Base-by-base conservation (phyloP, 768 basidiomycete genomes). In the Candolleomyces aberdarensis region DNA sequence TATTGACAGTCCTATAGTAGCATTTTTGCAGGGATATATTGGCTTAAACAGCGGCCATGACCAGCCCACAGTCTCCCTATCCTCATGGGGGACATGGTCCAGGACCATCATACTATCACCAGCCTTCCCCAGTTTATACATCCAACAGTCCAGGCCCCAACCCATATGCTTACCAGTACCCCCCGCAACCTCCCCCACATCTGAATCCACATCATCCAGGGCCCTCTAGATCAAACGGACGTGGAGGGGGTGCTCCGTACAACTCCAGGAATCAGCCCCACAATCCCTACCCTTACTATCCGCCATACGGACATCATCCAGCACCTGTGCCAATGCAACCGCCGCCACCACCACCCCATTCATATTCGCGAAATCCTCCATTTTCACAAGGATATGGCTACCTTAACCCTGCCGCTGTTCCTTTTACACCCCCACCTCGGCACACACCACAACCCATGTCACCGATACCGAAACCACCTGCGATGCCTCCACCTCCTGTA, bases 401-500 rank as follows among this genome's bases (percentile, higher is more conserved):
- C 62, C 69, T 80, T 26, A 72, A 77, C 31, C 74, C 76, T n/a
- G 75, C 74, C 44, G 70, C 71, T 9, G 56, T 64, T 14, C 68
- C 71, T 31, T 66, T 74, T 47, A 74, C 72, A 59, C 68, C 77
- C n/a, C 70, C 80, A 22, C 71, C 78, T 26, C 85, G 82, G 83
- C 75, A 78, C 44, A 62, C 73, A 20, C 71, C 70, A 43, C 69
- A 65, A 53, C 62, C 60, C 20, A 60, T 46, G 61, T 36, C 59
- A 22, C 58, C 58, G 4, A 19, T 15, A 13, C 31, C 55, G 26
- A 41, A 46, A 56, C 40, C 39, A 41, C 55, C 44, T 43, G 41
- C 22, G 40, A 43, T 44, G 29, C 41, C 55, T 19, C 10, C 17
- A 13, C 41, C 41, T 17, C 55, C 22, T 31, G 19, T 55, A 11